These are phyloP conservation scores for Yarrowia deformans DNA, from an alignment of 805 yeast species.

Conservation along the genomic window DNA sequence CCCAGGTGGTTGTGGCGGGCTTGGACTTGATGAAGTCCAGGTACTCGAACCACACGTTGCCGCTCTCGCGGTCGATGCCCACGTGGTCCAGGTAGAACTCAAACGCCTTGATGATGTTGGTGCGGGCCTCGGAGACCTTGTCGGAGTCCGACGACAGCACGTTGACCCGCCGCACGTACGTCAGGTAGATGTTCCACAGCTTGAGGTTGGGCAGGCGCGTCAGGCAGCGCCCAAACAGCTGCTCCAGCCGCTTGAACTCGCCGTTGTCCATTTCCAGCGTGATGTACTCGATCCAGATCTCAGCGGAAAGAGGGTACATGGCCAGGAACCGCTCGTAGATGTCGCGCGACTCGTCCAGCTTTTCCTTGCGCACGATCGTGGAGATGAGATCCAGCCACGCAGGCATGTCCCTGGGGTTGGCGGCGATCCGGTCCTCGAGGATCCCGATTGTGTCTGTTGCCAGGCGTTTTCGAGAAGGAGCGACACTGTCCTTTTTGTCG, in stretches of 20 bases:
- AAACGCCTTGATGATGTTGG: conserved; percentile 79
- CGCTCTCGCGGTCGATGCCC: conserved; percentile 77
- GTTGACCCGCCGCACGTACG: conserved; percentile 72
- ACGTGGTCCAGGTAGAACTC: conserved; percentile 80
- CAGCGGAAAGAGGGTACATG: conserved; percentile 71
- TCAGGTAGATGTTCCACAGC: conserved; percentile 79
- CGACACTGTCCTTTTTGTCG: no score
- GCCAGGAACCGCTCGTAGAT: conserved; percentile 66
- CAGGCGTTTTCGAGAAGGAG: conserved; percentile 43
- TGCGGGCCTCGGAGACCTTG: conserved; percentile 82
- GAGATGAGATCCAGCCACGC: conserved; percentile 66
- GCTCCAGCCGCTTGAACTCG: conserved; percentile 71
- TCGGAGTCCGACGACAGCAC: conserved; percentile 62
- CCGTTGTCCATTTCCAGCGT: conserved; percentile 68
- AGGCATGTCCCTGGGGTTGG: conserved; percentile 60
- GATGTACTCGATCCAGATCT: conserved; percentile 78
- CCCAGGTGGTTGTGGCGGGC: conserved; percentile 71
- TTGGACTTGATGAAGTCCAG: conserved; percentile 74
- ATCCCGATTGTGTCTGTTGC: conserved; percentile 63
- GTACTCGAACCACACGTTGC: conserved; percentile 81
- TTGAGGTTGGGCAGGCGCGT: conserved; percentile 67
- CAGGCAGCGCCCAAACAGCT: conserved; percentile 68
- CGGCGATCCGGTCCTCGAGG: conserved; percentile 61
- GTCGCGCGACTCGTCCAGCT: conserved; percentile 64
- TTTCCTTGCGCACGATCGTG: conserved; percentile 59